Evolutionary conservation across 2,329 filamentous ascomycete genomes (phyloP).

Genomic region (Penicillium sp.): DNA sequence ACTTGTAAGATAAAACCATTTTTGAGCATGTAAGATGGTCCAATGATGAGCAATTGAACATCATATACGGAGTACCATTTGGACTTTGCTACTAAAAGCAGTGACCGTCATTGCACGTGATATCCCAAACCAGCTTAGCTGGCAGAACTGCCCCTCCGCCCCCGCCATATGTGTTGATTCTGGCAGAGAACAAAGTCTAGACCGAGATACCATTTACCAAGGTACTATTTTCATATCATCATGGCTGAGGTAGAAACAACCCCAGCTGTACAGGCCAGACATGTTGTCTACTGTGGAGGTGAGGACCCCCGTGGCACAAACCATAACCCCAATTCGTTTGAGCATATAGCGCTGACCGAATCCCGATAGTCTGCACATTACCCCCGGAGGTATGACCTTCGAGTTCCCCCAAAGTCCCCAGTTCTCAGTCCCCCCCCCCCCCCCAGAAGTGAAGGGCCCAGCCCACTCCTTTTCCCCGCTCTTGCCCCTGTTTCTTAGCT

Average conservation of each 20-base stretch:
- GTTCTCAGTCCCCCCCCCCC: not conserved
- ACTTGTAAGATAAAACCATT: too few species aligned
- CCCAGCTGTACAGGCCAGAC: conserved; percentile 48
- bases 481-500: not conserved
- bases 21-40: not conserved
- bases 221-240: not conserved
- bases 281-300: conserved; percentile 64
- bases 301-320: conserved; percentile 26
- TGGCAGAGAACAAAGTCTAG: conserved; percentile 1
- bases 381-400: conserved; percentile 62
- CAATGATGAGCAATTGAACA: not conserved
- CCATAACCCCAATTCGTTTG: not conserved
- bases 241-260: conserved; percentile 26
- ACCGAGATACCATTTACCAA: not conserved
- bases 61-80: not conserved
- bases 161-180: conserved; percentile 12
- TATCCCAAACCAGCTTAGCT: conserved; percentile 7
- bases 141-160: conserved; percentile 13
- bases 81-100: not conserved
- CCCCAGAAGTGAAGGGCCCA: not conserved
- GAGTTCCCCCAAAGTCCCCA: not conserved
- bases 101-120: conserved; percentile 2
- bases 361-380: conserved; percentile 58
- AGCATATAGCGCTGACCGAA: conserved; percentile 10
- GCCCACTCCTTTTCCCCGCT: not conserved